Evolutionary conservation across 2,329 filamentous ascomycete species (phyloP).

Genomic region (Aspergillus vadensis): DNA sequence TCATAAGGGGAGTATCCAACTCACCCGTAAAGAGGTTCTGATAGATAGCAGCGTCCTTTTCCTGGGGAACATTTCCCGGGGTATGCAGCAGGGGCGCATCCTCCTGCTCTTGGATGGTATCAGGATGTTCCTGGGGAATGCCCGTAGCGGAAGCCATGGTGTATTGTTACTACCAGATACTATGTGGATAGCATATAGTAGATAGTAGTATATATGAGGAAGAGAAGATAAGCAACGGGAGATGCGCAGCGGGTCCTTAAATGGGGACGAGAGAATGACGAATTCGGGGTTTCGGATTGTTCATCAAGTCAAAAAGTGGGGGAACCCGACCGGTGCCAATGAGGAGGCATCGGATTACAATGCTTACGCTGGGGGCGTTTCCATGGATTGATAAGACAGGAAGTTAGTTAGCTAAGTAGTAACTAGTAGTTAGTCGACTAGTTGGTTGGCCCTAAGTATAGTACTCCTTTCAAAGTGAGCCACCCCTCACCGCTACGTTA

Average conservation of each 20-base stretch:
- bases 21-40: conserved; percentile 75
- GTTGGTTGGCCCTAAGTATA: too few relatives aligned
- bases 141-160: conserved; percentile 71
- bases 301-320: neutral
- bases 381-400: neutral
- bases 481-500: too few relatives aligned
- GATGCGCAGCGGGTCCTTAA: neutral
- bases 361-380: neutral
- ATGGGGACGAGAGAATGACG: conserved; percentile 3
- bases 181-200: too few relatives aligned
- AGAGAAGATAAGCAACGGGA: too few relatives aligned
- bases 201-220: too few relatives aligned
- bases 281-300: neutral
- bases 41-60: conserved; percentile 62
- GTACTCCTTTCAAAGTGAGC: too few relatives aligned
- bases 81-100: conserved; percentile 71
- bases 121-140: conserved; percentile 58
- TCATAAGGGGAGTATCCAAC: too few relatives aligned
- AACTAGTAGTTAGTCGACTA: too few relatives aligned
- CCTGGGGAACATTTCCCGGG: conserved; percentile 73
- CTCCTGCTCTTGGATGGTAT: conserved; percentile 50
- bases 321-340: neutral
- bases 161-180: neutral
- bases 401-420: too few relatives aligned
- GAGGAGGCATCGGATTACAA: neutral